phyloP scores from a whole-genome alignment of 352 stramenopile genomes.

The Aphanomyces stellatus region DNA sequence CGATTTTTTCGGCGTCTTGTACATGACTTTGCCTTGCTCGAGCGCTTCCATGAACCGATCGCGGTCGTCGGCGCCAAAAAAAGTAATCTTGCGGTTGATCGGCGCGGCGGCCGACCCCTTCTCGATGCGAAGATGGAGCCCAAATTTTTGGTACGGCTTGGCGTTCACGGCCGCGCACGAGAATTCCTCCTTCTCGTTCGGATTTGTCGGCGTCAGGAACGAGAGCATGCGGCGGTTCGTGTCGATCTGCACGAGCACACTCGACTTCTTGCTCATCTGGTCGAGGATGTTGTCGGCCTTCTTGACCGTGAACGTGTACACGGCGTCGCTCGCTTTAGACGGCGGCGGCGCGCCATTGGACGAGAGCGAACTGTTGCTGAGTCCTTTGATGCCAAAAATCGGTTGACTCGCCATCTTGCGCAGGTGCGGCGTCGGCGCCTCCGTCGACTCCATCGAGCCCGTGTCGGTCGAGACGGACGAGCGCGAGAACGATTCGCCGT shows the following conservation, averaged over 20 bases:
- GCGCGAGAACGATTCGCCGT: background rate
- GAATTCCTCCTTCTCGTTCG: conserved; percentile 69
- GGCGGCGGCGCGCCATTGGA: conserved; percentile 31
- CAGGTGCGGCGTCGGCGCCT: background rate
- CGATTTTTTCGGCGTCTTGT: conserved; percentile 29
- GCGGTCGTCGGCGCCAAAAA: conserved; percentile 73
- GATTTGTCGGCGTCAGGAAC: conserved; percentile 49
- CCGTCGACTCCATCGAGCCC: conserved; percentile 7
- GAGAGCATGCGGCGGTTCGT: conserved; percentile 77
- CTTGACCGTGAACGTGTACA: conserved; percentile 81
- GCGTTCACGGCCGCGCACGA: conserved; percentile 71
- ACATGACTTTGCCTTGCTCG: conserved; percentile 78
- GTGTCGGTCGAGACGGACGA: background rate
- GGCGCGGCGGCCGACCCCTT: conserved; percentile 39
- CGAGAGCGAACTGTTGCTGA: background rate
- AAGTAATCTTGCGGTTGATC: conserved; percentile 80
- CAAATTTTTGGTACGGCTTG: conserved; percentile 58
- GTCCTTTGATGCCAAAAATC: conserved; percentile 57
- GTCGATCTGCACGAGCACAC: conserved; percentile 76
- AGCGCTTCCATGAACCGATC: conserved; percentile 72
- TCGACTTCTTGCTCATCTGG: conserved; percentile 68
- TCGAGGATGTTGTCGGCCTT: conserved; percentile 80
- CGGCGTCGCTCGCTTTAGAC: conserved; percentile 27
- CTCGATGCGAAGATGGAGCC: conserved; percentile 83
- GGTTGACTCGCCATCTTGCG: conserved; percentile 21